These are phyloP conservation scores for Amylocarpus encephaloides DNA, from an alignment of 2,329 filamentous ascomycete genomes.

Conservation along the genomic window DNA sequence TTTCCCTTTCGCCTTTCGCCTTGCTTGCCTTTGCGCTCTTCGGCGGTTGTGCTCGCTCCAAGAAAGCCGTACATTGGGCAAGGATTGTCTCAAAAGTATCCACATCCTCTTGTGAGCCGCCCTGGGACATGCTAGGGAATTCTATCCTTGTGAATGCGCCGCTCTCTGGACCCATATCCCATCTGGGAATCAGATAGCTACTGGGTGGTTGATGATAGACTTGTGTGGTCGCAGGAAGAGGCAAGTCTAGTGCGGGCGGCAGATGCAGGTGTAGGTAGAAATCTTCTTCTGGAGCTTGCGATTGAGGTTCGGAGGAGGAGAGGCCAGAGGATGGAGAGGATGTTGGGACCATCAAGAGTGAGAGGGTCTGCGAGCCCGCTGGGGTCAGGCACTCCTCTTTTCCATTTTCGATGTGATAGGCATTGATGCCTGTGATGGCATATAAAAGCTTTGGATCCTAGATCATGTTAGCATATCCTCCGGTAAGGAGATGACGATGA, in stretches of 20 bases:
- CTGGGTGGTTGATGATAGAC: slow-evolving; percentile 92
- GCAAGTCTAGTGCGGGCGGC: slow-evolving; percentile 87
- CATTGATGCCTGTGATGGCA: slow-evolving; percentile 76
- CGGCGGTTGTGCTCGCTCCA: slow-evolving; percentile 68
- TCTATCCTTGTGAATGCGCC: slow-evolving; percentile 91
- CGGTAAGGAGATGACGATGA: background rate
- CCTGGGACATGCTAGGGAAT: slow-evolving; percentile 69
- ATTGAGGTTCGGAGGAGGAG: slow-evolving; percentile 48
- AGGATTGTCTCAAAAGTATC: slow-evolving; percentile 97
- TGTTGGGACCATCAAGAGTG: slow-evolving; percentile 92
- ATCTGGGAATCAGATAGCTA: slow-evolving; percentile 91
- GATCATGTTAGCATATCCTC: slow-evolving; percentile 8
- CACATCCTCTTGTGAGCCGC: slow-evolving; percentile 81
- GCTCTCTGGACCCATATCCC: slow-evolving; percentile 83
- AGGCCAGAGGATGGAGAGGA: slow-evolving; percentile 59
- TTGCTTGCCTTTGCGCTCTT: slow-evolving; percentile 19
- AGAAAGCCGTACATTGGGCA: slow-evolving; percentile 94
- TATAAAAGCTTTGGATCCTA: slow-evolving; percentile 60
- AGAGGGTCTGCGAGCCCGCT: slow-evolving; percentile 83
- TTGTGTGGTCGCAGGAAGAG: slow-evolving; percentile 89
- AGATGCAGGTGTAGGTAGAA: slow-evolving; percentile 96
- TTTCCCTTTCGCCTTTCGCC: slow-evolving; percentile 29
- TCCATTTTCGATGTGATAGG: slow-evolving; percentile 86
- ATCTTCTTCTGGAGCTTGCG: slow-evolving; percentile 66
- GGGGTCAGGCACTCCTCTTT: slow-evolving; percentile 76